phyloP scores from a whole-genome alignment of 177 flowering plant species.

The Vitis hybrid region DNA sequence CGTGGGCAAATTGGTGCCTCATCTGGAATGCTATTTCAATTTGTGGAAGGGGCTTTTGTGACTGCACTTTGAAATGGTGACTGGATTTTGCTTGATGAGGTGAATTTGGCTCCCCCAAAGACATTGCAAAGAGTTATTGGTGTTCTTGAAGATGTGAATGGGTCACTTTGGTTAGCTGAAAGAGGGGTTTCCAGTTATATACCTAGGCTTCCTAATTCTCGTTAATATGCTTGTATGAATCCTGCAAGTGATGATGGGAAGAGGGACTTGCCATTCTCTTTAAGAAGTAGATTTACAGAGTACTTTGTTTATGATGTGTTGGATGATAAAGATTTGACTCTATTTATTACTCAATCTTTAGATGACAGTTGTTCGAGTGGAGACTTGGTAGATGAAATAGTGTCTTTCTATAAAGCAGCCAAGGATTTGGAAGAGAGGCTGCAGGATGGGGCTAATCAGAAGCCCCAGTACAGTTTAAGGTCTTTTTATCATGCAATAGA shows the following conservation, averaged over 20 bases:
- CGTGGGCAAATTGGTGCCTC: constrained; percentile 54
- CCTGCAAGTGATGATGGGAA: constrained; percentile 99
- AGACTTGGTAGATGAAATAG: constrained; percentile 46
- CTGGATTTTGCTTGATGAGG: constrained; percentile 98
- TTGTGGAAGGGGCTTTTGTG: constrained; percentile 93
- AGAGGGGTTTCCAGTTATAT: constrained; percentile 78
- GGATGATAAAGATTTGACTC: constrained; percentile 68
- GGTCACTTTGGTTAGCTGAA: constrained; percentile 90
- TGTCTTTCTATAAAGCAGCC: constrained; percentile 69
- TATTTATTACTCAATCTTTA: constrained; percentile 61
- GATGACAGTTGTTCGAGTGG: constrained; percentile 34
- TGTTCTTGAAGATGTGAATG: constrained; percentile 79
- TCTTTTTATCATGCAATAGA: constrained; percentile 91
- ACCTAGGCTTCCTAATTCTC: constrained; percentile 77
- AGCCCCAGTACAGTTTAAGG: constrained; percentile 94
- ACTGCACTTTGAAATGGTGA: constrained; percentile 82
- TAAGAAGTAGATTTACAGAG: constrained; percentile 89
- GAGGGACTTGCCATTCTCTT: constrained; percentile 70
- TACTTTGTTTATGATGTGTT: constrained; percentile 89
- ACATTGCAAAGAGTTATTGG: constrained; percentile 87
- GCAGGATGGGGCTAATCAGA: constrained; percentile 98
- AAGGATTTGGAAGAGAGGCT: constrained; percentile 85
- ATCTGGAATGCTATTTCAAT: constrained; percentile 79
- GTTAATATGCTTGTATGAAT: constrained; percentile 97
- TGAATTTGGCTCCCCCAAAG: constrained; percentile 98